Base-by-base conservation (phyloP, 1,284 basidiomycete genomes). In the Lentinus polychrous region DNA sequence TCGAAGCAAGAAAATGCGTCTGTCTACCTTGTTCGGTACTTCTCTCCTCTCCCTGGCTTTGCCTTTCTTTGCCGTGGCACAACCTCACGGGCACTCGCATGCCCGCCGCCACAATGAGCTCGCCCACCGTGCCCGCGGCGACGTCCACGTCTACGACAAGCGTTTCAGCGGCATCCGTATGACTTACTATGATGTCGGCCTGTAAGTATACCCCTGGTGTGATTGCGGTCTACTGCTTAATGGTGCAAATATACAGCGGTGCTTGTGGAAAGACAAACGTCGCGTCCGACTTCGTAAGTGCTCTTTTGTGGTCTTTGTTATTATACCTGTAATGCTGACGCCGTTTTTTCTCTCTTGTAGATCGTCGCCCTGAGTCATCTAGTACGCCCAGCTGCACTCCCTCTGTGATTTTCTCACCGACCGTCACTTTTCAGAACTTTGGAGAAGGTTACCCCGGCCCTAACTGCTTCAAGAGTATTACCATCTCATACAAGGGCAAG, bases 401-500 rank as follows among this genome's bases (percentile, higher is more conserved):
- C n/a, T 42, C 49, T 15, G 24, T 51, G 17, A 50, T 42, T 52
- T 27, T 54, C 44, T 14, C 8, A n/a, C n/a, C 22, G n/a, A 24
- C 24, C 20, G 22, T 18, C n/a, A 17, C 10, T 41, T n/a, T 34
- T 2, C 50, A 75, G 67, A 73, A 81, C 71, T 85, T 66, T 57
- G 79, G 70, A 15, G 52, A 55, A 18, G 73, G 75, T 10, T 86
- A 80, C 59, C 79, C 79, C 39, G 78, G 79, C n/a, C 67, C 75
- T 12, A 43, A 75, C 41, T 91, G 90, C 64, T 79, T 76, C 60
- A 67, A 79, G 65, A 59, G 57, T 15, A 81, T 91, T 56, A 79
- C 76, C 31, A 85, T 92, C 60, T 67, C 73, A 3, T 81, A 75
- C 62, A 68, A 73, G 32, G 86, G 85, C 54, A 83, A 81, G 63